Conservation (phyloP, 164 flowering plant genomes). For the Paratinospora sagittata region DNA sequence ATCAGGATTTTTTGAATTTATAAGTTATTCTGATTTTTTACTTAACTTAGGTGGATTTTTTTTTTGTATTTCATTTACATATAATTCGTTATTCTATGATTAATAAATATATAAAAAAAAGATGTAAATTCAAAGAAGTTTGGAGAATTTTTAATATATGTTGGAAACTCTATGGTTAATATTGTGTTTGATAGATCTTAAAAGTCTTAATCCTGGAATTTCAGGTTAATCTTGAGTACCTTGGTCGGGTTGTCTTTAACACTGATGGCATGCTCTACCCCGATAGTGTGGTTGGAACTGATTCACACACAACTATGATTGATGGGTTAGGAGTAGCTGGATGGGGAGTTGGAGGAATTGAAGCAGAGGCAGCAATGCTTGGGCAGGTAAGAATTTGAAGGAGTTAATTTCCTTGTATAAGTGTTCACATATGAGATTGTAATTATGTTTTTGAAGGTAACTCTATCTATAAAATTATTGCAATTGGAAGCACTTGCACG, state of each 20-base stretch:
- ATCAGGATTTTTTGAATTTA: too few relatives aligned
- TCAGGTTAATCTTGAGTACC: slow-evolving; percentile 91
- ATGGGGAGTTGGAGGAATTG: slow-evolving; percentile 98
- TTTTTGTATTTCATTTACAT: too few relatives aligned
- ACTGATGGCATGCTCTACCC: slow-evolving; percentile 77
- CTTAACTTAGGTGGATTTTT: too few relatives aligned
- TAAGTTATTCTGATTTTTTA: too few relatives aligned
- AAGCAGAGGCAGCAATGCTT: slow-evolving; percentile 94
- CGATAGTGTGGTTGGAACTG: slow-evolving; percentile 94
- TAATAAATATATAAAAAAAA: too few relatives aligned
- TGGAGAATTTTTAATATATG: too few relatives aligned
- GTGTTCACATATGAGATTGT: background rate
- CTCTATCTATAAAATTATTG: too few relatives aligned
- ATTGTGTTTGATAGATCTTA: slow-evolving; percentile 41
- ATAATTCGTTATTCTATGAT: too few relatives aligned
- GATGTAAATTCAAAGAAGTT: too few relatives aligned
- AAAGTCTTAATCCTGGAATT: slow-evolving; percentile 54
- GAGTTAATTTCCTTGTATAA: background rate
- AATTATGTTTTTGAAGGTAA: too few relatives aligned
- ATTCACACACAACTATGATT: slow-evolving; percentile 61
- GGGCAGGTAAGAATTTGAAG: slow-evolving; percentile 49
- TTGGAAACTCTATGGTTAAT: background rate
- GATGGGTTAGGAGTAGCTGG: slow-evolving; percentile 37
- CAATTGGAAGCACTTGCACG: background rate
- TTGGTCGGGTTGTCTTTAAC: slow-evolving; percentile 91